These are phyloP conservation scores for Fusarium sp. DNA, from an alignment of 2,329 filamentous ascomycete genomes.

Conservation along the genomic window DNA sequence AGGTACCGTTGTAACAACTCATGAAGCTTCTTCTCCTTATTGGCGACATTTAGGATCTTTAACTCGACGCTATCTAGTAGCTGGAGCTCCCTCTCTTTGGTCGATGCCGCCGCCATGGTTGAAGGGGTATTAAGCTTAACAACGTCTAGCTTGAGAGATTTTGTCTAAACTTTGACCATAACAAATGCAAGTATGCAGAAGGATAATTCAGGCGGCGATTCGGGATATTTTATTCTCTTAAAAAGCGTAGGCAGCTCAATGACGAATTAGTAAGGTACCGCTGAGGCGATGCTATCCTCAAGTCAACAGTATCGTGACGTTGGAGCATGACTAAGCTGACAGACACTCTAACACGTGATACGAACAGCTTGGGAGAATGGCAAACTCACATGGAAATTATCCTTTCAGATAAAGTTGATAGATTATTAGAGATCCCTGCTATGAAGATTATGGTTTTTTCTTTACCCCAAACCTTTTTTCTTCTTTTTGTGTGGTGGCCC, in stretches of 20 bases:
- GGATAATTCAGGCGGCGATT: not conserved
- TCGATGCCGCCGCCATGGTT: constrained; percentile 52
- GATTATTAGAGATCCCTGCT: too few species aligned
- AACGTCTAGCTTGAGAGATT: not conserved
- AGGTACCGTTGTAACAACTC: constrained; percentile 82
- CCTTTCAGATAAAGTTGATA: too few species aligned
- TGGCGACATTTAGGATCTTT: constrained; percentile 80
- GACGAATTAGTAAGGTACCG: constrained; percentile 33
- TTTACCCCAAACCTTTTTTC: too few species aligned
- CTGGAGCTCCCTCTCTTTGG: constrained; percentile 79
- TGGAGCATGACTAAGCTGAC: constrained; percentile 40
- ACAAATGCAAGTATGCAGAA: not conserved
- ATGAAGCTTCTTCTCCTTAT: constrained; percentile 86
- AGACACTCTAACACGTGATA: constrained; percentile 19
- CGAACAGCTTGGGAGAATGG: too few species aligned
- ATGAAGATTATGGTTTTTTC: too few species aligned
- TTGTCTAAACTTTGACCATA: not conserved
- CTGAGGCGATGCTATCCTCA: constrained; percentile 17
- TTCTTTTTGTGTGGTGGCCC: too few species aligned
- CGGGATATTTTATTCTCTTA: constrained; percentile 1
- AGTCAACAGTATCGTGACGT: constrained; percentile 41
- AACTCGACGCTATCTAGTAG: constrained; percentile 89
- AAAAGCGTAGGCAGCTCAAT: constrained; percentile 37
- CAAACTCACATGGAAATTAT: too few species aligned
- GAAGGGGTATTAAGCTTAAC: not conserved